Evolutionary conservation across 768 basidiomycete species (phyloP), one percentile per base, ranked within the genome.

Genomic region (Leccinum imitatum): DNA sequence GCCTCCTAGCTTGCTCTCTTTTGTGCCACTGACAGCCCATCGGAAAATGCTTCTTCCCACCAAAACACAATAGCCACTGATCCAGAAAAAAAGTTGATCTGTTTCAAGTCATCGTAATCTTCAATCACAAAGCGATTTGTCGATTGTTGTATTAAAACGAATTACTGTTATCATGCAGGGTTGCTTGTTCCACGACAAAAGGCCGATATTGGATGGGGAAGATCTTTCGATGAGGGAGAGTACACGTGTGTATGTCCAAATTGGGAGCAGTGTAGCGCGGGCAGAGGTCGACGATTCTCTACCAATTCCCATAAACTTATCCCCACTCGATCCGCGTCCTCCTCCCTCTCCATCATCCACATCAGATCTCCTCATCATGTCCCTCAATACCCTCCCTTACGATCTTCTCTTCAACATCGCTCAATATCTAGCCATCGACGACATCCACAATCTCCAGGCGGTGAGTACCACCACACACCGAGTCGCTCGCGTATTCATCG

Each of bases 351-450:
- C 6, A 53, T n/a, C 19, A 35, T 35, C 33, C 33, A 35, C 33
- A 35, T 35, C 14, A 30, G 47, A 14, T n/a, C 48, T 2, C 3
- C 21, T 31, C 27, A 4, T 35, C 60, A 73, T 75, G 67, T 73
- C 74, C 13, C 68, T 81, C 54, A 69, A 72, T 60, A 77, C 75
- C 5, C 76, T 90, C 19, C 88, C 88, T 0, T 89, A 89, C 71
- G 89, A 90, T 75, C 76, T 90, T 19, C 70, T 90, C 48, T 79
- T 90, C 58, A 86, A 87, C 75, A 82, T 90, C 70, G 82, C 85
- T 5, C 79, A 78, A 47, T 82, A 84, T 73, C 80, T 90, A 33
- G 79, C 86, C 63, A 73, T 86, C 65, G 74, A 73, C 50, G 88
- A 89, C 71, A 77, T 90, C 19, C 81, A 84, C 69, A 72, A 80